phyloP scores from a whole-genome alignment of 129 eudicot species.

The Lactuca sativa region DNA sequence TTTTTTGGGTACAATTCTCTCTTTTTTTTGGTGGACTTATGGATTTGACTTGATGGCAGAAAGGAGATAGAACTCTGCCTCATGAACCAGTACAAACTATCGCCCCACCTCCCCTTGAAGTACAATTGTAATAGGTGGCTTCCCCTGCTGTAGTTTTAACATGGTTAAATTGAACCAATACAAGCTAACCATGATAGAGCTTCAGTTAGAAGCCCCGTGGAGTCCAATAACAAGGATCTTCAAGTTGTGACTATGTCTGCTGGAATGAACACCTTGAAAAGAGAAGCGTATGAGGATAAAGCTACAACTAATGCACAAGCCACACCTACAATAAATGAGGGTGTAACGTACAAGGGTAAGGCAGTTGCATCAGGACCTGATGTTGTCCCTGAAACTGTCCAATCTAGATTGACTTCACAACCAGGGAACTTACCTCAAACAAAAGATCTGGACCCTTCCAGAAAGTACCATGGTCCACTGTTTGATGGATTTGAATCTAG shows the following conservation, averaged over 20 bases:
- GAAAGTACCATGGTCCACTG: constrained; percentile 95
- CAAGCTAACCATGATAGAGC: constrained; percentile 46
- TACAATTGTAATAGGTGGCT: constrained; percentile 47
- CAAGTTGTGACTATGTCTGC: too few relatives aligned
- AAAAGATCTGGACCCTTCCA: constrained; percentile 56
- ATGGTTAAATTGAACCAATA: too few relatives aligned
- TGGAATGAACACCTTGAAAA: constrained; percentile 36
- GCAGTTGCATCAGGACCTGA: constrained; percentile 49
- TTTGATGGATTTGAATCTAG: constrained; percentile 84
- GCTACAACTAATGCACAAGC: constrained; percentile 42
- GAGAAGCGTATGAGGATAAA: constrained; percentile 58
- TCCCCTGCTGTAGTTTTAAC: constrained; percentile 45
- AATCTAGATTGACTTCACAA: constrained; percentile 52
- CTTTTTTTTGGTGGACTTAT: constrained; percentile 7
- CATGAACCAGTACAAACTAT: constrained; percentile 77
- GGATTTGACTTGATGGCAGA: constrained; percentile 45
- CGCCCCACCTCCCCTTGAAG: constrained; percentile 86
- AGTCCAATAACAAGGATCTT: too few relatives aligned
- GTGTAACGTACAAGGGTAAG: constrained; percentile 67
- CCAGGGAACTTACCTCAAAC: constrained; percentile 47
- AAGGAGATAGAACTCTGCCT: constrained; percentile 89
- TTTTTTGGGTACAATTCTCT: neutral
- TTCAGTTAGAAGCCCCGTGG: constrained; percentile 48
- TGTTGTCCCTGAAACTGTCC: constrained; percentile 50
- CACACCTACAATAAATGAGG: constrained; percentile 39